A percentile compares a stretch with the other conserved stretches of the same genome.
Evolutionary conservation across 441 rosid species (phyloP).

Genomic region (Erysimum pusillum): DNA sequence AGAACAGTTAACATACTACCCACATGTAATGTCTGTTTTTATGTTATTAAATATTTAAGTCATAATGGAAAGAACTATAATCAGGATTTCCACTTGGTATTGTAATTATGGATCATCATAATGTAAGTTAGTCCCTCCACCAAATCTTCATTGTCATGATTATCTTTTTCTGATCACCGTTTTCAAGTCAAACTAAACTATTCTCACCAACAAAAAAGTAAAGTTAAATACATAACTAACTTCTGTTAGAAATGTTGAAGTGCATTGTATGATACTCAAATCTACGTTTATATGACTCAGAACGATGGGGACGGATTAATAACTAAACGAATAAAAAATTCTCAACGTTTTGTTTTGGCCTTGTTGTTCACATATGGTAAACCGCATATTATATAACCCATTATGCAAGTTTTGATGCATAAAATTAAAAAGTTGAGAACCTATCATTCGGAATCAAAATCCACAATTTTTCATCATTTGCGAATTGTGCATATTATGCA

Average conservation of each 20-base stretch:
- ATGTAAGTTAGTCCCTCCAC: slow-evolving; percentile 35
- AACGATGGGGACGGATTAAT: slow-evolving; percentile 2
- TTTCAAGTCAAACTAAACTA: slow-evolving; percentile 26
- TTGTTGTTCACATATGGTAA: too few species aligned
- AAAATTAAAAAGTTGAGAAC: not conserved
- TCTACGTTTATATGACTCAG: slow-evolving; percentile 8
- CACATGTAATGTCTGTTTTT: slow-evolving; percentile 25
- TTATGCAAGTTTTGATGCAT: not conserved
- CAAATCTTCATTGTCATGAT: slow-evolving; percentile 34
- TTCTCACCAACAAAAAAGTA: slow-evolving; percentile 18
- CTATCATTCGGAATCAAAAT: not conserved
- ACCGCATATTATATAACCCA: too few species aligned
- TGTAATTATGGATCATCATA: slow-evolving; percentile 36
- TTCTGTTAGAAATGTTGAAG: slow-evolving; percentile 17
- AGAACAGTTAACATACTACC: slow-evolving; percentile 5
- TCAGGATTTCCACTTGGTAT: slow-evolving; percentile 29
- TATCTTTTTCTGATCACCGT: not conserved
- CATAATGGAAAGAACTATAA: slow-evolving; percentile 1
- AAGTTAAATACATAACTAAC: slow-evolving; percentile 15
- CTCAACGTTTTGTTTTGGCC: too few species aligned
- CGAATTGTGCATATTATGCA: not conserved
- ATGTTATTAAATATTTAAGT: slow-evolving; percentile 1
- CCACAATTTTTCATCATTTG: not conserved
- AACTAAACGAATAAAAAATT: not conserved
- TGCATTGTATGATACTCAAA: slow-evolving; percentile 26